Conservation (phyloP, 2,329 filamentous ascomycete genomes). For the Trichoderma sp. region DNA sequence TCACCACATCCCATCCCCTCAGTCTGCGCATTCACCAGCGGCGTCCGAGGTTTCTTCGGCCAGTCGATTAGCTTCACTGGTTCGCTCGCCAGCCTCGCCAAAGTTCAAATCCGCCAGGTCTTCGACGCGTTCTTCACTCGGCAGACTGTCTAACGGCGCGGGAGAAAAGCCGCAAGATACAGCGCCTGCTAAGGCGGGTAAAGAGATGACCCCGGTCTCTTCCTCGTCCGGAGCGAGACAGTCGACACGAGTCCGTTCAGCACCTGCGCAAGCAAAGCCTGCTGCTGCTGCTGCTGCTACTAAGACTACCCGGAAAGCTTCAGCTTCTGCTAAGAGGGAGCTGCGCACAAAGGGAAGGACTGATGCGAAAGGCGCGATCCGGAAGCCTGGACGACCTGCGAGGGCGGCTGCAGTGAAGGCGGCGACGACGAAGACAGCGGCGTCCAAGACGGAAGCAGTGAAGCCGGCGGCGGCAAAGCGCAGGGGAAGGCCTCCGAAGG, state of each 20-base stretch:
- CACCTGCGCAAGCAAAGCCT: not conserved
- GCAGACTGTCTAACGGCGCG: not conserved
- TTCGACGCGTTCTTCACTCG: not conserved
- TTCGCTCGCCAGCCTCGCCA: constrained; percentile 3
- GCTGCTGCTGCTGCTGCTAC: not conserved
- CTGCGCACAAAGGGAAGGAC: not conserved
- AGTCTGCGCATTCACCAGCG: not conserved
- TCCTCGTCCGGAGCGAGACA: not conserved
- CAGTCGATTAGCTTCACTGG: not conserved
- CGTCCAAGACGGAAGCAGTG: not conserved
- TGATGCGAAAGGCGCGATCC: not conserved
- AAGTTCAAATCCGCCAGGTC: not conserved
- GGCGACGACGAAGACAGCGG: not conserved
- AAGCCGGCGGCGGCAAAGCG: not conserved
- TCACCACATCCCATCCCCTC: not conserved
- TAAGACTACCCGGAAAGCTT: not conserved
- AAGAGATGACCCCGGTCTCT: not conserved
- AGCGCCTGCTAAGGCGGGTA: not conserved
- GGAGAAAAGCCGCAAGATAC: not conserved
- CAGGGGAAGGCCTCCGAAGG: not conserved
- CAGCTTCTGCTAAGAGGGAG: constrained; percentile 4
- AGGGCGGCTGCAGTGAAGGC: not conserved
- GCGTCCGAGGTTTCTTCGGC: not conserved
- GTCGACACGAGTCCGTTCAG: not conserved
- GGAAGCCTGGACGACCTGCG: not conserved